Evolutionary conservation across 768 basidiomycete genomes (phyloP).

Genomic region (Russula foetens): DNA sequence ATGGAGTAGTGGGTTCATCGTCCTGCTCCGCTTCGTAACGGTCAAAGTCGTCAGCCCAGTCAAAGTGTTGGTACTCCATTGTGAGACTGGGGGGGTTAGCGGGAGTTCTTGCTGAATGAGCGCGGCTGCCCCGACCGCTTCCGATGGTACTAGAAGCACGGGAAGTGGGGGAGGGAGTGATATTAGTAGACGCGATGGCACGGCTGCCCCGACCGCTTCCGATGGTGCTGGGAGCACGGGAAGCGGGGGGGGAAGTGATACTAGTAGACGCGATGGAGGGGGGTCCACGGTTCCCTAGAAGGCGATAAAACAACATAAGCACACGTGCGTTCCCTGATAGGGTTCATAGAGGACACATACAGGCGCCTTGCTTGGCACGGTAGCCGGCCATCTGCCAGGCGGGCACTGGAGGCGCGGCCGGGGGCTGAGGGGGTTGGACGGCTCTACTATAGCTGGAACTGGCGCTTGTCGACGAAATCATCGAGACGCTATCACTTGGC

Average conservation of each 20-base stretch:
- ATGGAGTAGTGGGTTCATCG: neutral
- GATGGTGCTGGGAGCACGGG: neutral
- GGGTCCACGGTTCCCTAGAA: neutral
- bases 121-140: neutral
- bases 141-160: neutral
- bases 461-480: neutral
- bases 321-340: neutral
- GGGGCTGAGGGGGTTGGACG: neutral
- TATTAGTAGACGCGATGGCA: neutral
- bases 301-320: too few relatives aligned
- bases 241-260: neutral
- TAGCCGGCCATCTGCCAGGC: neutral
- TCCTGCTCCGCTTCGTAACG: neutral
- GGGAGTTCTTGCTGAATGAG: neutral
- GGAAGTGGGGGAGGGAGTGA: neutral
- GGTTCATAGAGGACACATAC: neutral
- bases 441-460: neutral
- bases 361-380: neutral
- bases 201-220: too few relatives aligned
- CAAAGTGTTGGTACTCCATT: neutral
- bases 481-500: neutral
- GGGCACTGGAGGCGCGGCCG: neutral
- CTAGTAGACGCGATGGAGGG: neutral
- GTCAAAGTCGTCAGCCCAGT: conserved; percentile 10
- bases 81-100: neutral